Base-by-base conservation (phyloP, 139 green algal genomes). In the Asterochloris erici region DNA sequence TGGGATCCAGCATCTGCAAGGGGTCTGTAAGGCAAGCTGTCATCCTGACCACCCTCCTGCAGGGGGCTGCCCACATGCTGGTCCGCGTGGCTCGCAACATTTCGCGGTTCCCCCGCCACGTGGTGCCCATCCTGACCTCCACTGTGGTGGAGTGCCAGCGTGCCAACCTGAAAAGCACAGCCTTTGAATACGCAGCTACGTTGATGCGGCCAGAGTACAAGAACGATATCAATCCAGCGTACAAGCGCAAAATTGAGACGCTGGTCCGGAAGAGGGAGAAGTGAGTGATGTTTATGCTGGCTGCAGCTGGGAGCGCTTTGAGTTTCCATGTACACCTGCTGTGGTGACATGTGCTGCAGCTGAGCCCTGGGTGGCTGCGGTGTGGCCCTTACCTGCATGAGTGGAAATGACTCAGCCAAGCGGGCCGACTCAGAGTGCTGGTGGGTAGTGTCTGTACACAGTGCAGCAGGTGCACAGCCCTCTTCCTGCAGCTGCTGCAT, bases 51-150 rank as follows among this genome's bases (percentile, higher is more conserved):
- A 13, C 17, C 19, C 9, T 26, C 23, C 21, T 83, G 79, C 73
- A 86, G 81, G 81, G 82, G 19, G 93, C 91, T 10, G 94, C 94
- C 27, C 90, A 93, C 61, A 93, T 97, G 92, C 89, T 97, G 26
- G 85, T 93, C 29, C 85, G 91, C 10, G 93, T 96, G 78, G 89
- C 92, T 14, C 79, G 81, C 61, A 89, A 82, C 81, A 91, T 94
- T 61, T 80, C 64, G 54, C 68, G 87, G 64, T 95, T 95, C 83
- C 93, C 93, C 63, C 83, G 87, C 77, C 94, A 97, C 84, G 85
- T 94, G 13, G 94, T 96, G 81, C 92, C 94, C 68, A 97, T 97
- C 87, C 88, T 97, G 54, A 97, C 94, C 9, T 95, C 90, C 62
- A 94, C 93, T 15, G 92, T 96, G 70, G 94, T 97, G 78, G 92